Conservation (phyloP, 768 basidiomycete genomes). For the Boletales sp. region DNA sequence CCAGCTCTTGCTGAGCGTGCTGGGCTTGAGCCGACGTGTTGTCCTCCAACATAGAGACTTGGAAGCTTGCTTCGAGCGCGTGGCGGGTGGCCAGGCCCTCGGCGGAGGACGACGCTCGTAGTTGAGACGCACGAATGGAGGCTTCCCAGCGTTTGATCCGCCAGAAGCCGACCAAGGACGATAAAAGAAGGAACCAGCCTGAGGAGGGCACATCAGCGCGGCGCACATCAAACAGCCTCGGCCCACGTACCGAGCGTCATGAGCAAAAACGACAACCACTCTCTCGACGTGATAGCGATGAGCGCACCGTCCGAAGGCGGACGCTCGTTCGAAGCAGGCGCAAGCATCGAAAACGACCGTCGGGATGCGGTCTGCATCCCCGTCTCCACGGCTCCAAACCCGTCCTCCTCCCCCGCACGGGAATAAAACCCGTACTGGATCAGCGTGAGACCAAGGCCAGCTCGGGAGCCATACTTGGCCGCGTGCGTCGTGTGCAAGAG, state of each 20-base stretch:
- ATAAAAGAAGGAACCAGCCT: slow-evolving; percentile 92
- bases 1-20: slow-evolving; percentile 23
- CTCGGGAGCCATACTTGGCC: slow-evolving; percentile 88
- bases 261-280: slow-evolving; percentile 89
- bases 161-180: slow-evolving; percentile 78
- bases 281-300: slow-evolving; percentile 53
- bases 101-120: slow-evolving; percentile 18
- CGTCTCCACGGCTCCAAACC: slow-evolving; percentile 23
- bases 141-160: slow-evolving; percentile 83
- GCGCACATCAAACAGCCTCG: not conserved
- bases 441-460: slow-evolving; percentile 91
- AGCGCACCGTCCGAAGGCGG: slow-evolving; percentile 9
- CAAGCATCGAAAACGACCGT: slow-evolving; percentile 23
- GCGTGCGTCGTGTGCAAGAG: slow-evolving; percentile 91
- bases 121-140: slow-evolving; percentile 50
- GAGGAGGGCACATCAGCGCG: slow-evolving; percentile 2
- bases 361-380: slow-evolving; percentile 12
- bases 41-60: slow-evolving; percentile 32
- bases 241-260: slow-evolving; percentile 72
- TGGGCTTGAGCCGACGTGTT: too few relatives aligned
- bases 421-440: slow-evolving; percentile 90
- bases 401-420: slow-evolving; percentile 35
- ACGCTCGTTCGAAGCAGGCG: slow-evolving; percentile 23
- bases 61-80: slow-evolving; percentile 51
- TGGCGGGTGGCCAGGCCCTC: slow-evolving; percentile 49